A percentile compares a stretch with the other conserved stretches of the same genome.
Conservation (phyloP, 306 rosid genomes). For the Pyrus communis region DNA sequence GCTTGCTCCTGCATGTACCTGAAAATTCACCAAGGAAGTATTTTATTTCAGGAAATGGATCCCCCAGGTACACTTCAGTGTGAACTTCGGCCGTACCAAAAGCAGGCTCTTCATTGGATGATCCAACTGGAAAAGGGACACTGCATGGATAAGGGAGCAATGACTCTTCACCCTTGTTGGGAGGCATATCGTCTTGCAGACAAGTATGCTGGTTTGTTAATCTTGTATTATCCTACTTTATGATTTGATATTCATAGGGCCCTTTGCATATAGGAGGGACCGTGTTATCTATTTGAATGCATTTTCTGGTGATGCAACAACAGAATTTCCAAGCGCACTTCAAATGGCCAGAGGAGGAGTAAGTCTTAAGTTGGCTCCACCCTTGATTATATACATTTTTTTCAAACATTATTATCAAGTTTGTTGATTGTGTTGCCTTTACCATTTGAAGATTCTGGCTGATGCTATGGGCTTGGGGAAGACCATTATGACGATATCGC, state of each 20-base stretch:
- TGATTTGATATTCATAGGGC: conserved; percentile 14
- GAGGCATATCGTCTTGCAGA: conserved; percentile 79
- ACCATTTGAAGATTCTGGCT: conserved; percentile 73
- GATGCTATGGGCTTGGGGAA: conserved; percentile 99
- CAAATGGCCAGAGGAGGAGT: conserved; percentile 96
- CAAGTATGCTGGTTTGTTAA: conserved; percentile 40
- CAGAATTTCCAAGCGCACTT: conserved; percentile 91
- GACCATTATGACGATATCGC: conserved; percentile 93
- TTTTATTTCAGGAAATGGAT: conserved; percentile 68
- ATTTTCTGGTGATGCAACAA: conserved; percentile 88
- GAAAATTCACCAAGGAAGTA: conserved; percentile 13
- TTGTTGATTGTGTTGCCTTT: conserved; percentile 21
- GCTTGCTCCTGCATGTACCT: conserved; percentile 11
- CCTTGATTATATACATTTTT: neutral
- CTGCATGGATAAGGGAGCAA: conserved; percentile 48
- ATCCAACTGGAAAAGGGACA: conserved; percentile 74
- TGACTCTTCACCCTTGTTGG: conserved; percentile 97
- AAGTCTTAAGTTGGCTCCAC: conserved; percentile 32
- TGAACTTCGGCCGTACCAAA: conserved; percentile 84
- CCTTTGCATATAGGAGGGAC: conserved; percentile 51
- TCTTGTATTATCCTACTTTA: neutral
- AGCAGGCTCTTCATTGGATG: conserved; percentile 94
- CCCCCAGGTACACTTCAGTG: conserved; percentile 72
- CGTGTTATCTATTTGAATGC: conserved; percentile 66
- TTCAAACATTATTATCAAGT: neutral